These are phyloP conservation scores for Anisodus tanguticus DNA, from an alignment of 257 asterid species.

Conservation along the genomic window DNA sequence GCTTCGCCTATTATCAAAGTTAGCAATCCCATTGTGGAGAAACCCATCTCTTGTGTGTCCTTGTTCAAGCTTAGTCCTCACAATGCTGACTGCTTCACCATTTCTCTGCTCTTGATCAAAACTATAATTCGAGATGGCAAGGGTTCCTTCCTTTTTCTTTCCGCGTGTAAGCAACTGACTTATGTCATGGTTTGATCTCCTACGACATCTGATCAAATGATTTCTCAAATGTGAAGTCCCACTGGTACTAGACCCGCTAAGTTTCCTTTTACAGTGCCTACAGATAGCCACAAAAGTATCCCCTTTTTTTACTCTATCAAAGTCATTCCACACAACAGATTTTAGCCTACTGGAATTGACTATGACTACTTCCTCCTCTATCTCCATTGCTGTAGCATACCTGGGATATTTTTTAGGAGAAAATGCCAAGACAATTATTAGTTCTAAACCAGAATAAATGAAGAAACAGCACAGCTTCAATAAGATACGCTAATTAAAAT, in stretches of 20 bases:
- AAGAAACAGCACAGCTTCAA: slow-evolving; percentile 14
- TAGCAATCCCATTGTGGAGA: slow-evolving; percentile 41
- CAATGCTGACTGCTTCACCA: slow-evolving; percentile 60
- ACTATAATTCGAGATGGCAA: slow-evolving; percentile 51
- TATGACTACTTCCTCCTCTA: slow-evolving; percentile 68
- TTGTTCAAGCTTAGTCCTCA: slow-evolving; percentile 51
- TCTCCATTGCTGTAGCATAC: slow-evolving; percentile 56
- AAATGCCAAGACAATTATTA: slow-evolving; percentile 6
- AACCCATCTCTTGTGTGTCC: slow-evolving; percentile 47
- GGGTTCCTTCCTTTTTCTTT: slow-evolving; percentile 65
- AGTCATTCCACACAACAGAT: slow-evolving; percentile 94
- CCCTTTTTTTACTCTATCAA: slow-evolving; percentile 86
- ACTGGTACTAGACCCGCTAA: slow-evolving; percentile 93
- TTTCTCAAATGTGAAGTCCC: slow-evolving; percentile 95
- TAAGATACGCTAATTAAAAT: background rate
- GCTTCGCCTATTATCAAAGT: slow-evolving; percentile 69
- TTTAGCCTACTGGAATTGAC: slow-evolving; percentile 84
- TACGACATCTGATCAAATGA: slow-evolving; percentile 85
- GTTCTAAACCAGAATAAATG: slow-evolving; percentile 3
- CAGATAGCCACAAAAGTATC: slow-evolving; percentile 81
- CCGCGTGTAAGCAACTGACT: slow-evolving; percentile 66
- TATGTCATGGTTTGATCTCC: slow-evolving; percentile 70
- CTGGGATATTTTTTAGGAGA: slow-evolving; percentile 18
- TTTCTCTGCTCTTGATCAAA: slow-evolving; percentile 49
- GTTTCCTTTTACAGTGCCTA: slow-evolving; percentile 85